Conservation (phyloP, 345 rosid species). For the Rubroshorea leprosula region DNA sequence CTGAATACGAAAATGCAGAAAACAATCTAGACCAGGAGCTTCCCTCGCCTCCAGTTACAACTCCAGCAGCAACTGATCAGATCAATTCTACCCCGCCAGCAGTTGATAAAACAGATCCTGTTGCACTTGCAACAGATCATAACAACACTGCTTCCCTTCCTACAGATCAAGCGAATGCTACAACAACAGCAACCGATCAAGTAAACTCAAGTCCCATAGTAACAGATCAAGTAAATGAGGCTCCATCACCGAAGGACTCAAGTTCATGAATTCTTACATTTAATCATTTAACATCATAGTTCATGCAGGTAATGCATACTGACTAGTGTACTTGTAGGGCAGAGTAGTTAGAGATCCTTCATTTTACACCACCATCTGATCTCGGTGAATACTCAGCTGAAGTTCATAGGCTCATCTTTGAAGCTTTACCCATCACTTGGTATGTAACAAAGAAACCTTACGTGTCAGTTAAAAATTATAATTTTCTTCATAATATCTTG, state of each 20-base stretch:
- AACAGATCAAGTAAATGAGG: slow-evolving; percentile 10
- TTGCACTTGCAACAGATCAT: slow-evolving; percentile 12
- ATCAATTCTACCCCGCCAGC: slow-evolving; percentile 24
- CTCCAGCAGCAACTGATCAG: slow-evolving; percentile 19
- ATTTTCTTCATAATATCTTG: background rate
- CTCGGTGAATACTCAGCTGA: no score
- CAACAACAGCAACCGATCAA: slow-evolving; percentile 10
- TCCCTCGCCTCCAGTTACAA: slow-evolving; percentile 9
- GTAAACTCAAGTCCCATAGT: slow-evolving; percentile 4
- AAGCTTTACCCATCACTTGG: background rate
- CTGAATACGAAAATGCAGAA: slow-evolving; percentile 66
- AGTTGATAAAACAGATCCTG: slow-evolving; percentile 16
- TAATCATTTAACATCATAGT: background rate
- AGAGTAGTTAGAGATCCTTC: no score
- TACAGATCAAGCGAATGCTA: slow-evolving; percentile 12
- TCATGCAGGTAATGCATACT: background rate
- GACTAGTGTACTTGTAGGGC: background rate
- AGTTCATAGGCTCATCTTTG: no score
- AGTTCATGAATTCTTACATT: slow-evolving; percentile 21
- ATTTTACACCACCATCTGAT: no score
- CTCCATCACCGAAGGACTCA: slow-evolving; percentile 10
- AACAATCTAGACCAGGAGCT: slow-evolving; percentile 23
- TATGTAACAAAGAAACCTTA: slow-evolving; percentile 20
- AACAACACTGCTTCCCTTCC: slow-evolving; percentile 4
- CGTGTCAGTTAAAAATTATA: slow-evolving; percentile 4